Evolutionary conservation across 2,329 filamentous ascomycete genomes (phyloP).

Genomic region (Ceratocystis cubensis): DNA sequence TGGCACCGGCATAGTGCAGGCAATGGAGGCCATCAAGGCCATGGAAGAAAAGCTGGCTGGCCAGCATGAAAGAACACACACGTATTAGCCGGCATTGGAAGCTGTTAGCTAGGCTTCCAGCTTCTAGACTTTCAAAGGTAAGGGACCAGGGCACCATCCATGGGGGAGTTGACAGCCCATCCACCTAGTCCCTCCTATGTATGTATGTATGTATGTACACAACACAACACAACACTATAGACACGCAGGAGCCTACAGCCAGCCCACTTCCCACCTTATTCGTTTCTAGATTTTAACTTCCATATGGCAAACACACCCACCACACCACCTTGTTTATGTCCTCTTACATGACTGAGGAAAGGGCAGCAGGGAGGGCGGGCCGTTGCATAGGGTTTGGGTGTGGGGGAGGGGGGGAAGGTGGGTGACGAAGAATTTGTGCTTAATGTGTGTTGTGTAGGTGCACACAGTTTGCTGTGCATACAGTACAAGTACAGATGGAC

Average conservation of each 20-base stretch:
- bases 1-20: too few species aligned
- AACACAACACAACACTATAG: background rate
- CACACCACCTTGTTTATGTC: background rate
- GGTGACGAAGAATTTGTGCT: background rate
- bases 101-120: too few species aligned
- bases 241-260: background rate
- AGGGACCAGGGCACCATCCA: conserved; percentile 1
- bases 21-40: too few species aligned
- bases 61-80: background rate
- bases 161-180: background rate
- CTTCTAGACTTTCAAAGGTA: background rate
- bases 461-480: background rate
- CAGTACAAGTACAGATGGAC: background rate
- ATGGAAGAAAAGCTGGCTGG: background rate
- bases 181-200: background rate
- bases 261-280: background rate
- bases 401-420: background rate
- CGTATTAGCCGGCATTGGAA: background rate
- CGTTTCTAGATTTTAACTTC: background rate
- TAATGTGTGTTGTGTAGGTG: background rate
- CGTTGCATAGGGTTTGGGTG: background rate
- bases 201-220: background rate
- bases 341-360: background rate
- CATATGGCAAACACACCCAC: background rate
- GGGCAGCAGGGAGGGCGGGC: background rate